Conservation (phyloP, 352 stramenopile species). For the Nothophytophthora sp. region DNA sequence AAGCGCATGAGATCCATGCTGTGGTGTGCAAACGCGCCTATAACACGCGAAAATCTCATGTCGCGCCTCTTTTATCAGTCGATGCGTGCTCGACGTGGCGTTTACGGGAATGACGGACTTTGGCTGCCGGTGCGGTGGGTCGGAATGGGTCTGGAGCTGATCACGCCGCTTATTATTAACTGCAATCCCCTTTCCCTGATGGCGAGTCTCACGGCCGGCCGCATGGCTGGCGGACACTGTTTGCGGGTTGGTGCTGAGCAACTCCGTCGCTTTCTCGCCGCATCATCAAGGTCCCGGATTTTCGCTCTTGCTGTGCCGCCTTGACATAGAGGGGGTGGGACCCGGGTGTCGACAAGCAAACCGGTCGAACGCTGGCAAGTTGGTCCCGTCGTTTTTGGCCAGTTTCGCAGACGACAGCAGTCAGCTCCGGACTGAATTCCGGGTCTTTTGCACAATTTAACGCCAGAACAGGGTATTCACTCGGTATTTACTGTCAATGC, state of each 20-base stretch:
- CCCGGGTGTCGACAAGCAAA: too few relatives aligned
- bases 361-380: too few relatives aligned
- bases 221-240: constrained; percentile 4
- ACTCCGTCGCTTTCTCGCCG: constrained; percentile 13
- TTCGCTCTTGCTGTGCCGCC: constrained; percentile 10
- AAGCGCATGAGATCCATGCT: constrained; percentile 43
- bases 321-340: constrained; percentile 3
- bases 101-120: too few relatives aligned
- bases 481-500: too few relatives aligned
- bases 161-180: too few relatives aligned
- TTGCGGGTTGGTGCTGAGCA: constrained; percentile 20
- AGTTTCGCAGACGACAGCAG: too few relatives aligned
- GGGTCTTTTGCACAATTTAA: too few relatives aligned
- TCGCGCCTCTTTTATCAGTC: not conserved
- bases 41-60: constrained; percentile 16
- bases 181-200: not conserved
- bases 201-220: constrained; percentile 4
- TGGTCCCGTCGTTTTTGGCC: too few relatives aligned
- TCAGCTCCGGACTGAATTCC: too few relatives aligned
- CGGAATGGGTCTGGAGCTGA: too few relatives aligned
- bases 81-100: constrained; percentile 10
- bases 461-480: too few relatives aligned
- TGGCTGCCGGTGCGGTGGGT: too few relatives aligned
- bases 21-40: constrained; percentile 22
- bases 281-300: constrained; percentile 27